phyloP scores from a whole-genome alignment of 805 yeast genomes.

The Scheffersomyces amazonensis region DNA sequence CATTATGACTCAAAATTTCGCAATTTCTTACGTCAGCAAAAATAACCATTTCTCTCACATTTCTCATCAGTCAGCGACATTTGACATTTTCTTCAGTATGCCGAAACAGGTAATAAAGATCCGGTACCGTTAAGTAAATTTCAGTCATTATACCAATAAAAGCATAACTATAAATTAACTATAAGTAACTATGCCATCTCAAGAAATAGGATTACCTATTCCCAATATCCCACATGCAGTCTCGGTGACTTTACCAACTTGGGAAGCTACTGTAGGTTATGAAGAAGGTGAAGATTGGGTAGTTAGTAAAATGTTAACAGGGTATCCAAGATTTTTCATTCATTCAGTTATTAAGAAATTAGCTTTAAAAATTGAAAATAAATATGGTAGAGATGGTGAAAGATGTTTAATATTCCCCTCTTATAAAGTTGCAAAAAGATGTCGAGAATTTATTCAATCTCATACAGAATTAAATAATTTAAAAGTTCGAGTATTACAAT shows the following conservation, averaged over 20 bases:
- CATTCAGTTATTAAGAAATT: slow-evolving; percentile 61
- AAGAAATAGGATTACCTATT: slow-evolving; percentile 75
- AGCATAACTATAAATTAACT: too few species aligned
- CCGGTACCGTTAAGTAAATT: too few species aligned
- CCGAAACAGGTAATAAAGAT: too few species aligned
- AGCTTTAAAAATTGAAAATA: slow-evolving; percentile 50
- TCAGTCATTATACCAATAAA: too few species aligned
- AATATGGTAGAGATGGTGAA: slow-evolving; percentile 81
- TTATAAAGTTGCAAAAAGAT: slow-evolving; percentile 74
- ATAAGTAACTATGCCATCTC: slow-evolving; percentile 20
- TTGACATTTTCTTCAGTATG: too few species aligned
- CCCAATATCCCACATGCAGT: slow-evolving; percentile 94
- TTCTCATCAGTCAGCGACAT: too few species aligned
- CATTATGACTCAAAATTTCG: too few species aligned
- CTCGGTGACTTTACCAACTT: slow-evolving; percentile 90
- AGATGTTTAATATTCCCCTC: slow-evolving; percentile 73
- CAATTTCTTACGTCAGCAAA: too few species aligned
- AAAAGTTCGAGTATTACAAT: slow-evolving; percentile 61
- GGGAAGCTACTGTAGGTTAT: slow-evolving; percentile 91
- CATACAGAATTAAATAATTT: slow-evolving; percentile 28
- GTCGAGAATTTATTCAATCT: slow-evolving; percentile 70
- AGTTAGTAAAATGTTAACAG: slow-evolving; percentile 71
- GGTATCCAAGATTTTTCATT: slow-evolving; percentile 84
- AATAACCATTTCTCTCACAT: too few species aligned
- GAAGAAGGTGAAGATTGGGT: slow-evolving; percentile 89